Evolutionary conservation across 2,329 filamentous ascomycete species (phyloP).

Genomic region (Aureobasidium zeae): DNA sequence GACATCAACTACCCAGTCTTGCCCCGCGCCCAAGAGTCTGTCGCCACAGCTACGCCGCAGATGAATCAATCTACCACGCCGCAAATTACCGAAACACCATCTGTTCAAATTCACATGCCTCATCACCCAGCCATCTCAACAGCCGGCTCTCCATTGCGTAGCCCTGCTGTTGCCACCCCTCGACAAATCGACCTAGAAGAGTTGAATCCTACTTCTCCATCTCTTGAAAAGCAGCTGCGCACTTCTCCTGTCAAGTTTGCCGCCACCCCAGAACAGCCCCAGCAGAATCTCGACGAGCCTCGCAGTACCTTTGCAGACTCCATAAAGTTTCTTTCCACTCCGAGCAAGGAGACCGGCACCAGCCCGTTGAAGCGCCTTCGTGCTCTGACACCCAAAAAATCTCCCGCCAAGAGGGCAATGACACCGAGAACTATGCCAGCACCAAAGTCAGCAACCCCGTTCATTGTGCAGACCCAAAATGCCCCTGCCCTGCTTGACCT

Average conservation of each 20-base stretch:
- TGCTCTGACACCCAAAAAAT: conserved; percentile 26
- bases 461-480: conserved; percentile 11
- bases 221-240: conserved; percentile 22
- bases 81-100: conserved; percentile 1
- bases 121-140: conserved; percentile 4
- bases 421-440: conserved; percentile 35
- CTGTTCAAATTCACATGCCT: neutral
- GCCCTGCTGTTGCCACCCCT: conserved; percentile 1
- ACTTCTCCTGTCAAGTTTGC: conserved; percentile 14
- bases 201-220: conserved; percentile 21
- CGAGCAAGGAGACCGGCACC: conserved; percentile 36
- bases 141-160: conserved; percentile 5
- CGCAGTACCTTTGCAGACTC: conserved; percentile 25
- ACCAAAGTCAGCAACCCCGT: conserved; percentile 23
- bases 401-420: conserved; percentile 29
- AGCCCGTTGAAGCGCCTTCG: conserved; percentile 35
- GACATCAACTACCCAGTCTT: conserved; percentile 12
- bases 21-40: neutral
- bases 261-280: conserved; percentile 4
- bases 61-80: conserved; percentile 8
- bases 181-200: conserved; percentile 18
- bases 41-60: neutral
- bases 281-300: conserved; percentile 21
- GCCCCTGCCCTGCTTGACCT: conserved; percentile 19
- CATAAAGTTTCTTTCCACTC: conserved; percentile 41